Evolutionary conservation across 1,139 yeast genomes (phyloP), one percentile per base, ranked within the genome.

Genomic region (Yamadazyma triangularis): DNA sequence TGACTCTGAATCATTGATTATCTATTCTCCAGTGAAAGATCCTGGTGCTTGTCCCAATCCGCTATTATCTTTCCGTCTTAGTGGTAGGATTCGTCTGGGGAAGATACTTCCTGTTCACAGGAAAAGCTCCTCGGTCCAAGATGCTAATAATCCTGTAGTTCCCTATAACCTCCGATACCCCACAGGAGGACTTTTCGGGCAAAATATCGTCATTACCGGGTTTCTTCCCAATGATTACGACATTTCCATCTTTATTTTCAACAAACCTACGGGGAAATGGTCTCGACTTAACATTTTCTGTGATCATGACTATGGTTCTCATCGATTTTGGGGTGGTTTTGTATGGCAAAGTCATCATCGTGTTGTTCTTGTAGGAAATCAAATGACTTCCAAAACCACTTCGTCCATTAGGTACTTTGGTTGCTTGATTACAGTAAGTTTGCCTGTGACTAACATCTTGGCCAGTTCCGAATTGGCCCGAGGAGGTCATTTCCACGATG

Each of bases 271-370:
- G 0, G 75, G 74, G 1, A 73, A 71, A 44, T 81, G 89, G 88
- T 73, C 81, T 1, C 59, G 79, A 32, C 51, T 82, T 15, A 79
- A 75, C 41, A 59, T 72, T 2, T 65, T 64, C 33, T 79, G 86
- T 49, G 64, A 70, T 33, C 79, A 74, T 42, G 75, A 70, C 29
- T 60, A 67, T 27, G 73, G 74, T 13, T 65, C 72, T 7, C 84
- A 80, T 45, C 57, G 82, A 31, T 68, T 79, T 33, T 75, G 84
- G 75, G 79, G 77, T 37, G 77, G 84, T 0, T 78, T 72, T 54
- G 77, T 77, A 0, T 82, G 91, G 91, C 71, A 70, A 27, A 79
- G 88, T 2, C 91, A 82, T 53, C 89, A 81, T 48, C 77, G 77
- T 47, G 78, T 80, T 2, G 64, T 71, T 6, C 56, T 73, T 28